Evolutionary conservation across 441 rosid species (phyloP).

Genomic region (Eruca vesicaria): DNA sequence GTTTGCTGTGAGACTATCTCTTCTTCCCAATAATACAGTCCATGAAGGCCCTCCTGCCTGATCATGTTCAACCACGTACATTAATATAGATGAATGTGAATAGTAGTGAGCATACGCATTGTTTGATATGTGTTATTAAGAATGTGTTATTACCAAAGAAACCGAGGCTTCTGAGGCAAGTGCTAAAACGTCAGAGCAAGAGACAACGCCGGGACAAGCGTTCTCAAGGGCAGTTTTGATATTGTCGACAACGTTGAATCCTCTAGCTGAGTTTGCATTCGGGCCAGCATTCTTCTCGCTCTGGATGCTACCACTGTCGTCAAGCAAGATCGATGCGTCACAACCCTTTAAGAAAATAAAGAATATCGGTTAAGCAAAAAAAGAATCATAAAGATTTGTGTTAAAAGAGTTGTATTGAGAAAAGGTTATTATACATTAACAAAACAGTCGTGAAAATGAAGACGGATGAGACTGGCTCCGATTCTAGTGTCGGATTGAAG

Average conservation of each 20-base stretch:
- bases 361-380: not conserved
- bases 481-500: conserved; percentile 46
- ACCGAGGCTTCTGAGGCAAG: conserved; percentile 56
- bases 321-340: conserved; percentile 63
- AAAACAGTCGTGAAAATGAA: conserved; percentile 68
- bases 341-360: conserved; percentile 46
- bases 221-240: conserved; percentile 58
- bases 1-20: conserved; percentile 50
- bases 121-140: not conserved
- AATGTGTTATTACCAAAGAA: conserved; percentile 37
- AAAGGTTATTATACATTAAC: conserved; percentile 42
- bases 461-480: conserved; percentile 60
- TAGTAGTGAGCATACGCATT: not conserved
- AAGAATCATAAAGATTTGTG: not conserved
- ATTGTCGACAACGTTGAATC: conserved; percentile 48
- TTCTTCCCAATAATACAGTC: conserved; percentile 61
- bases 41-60: conserved; percentile 74
- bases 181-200: conserved; percentile 64
- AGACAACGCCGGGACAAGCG: conserved; percentile 57
- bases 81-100: too few species aligned
- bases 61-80: conserved; percentile 4
- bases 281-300: conserved; percentile 49
- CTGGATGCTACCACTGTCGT: conserved; percentile 38
- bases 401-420: not conserved
- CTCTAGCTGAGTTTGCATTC: conserved; percentile 41